Evolutionary conservation across 352 stramenopile genomes (phyloP).

Genomic region (Phytophthora brassicae): DNA sequence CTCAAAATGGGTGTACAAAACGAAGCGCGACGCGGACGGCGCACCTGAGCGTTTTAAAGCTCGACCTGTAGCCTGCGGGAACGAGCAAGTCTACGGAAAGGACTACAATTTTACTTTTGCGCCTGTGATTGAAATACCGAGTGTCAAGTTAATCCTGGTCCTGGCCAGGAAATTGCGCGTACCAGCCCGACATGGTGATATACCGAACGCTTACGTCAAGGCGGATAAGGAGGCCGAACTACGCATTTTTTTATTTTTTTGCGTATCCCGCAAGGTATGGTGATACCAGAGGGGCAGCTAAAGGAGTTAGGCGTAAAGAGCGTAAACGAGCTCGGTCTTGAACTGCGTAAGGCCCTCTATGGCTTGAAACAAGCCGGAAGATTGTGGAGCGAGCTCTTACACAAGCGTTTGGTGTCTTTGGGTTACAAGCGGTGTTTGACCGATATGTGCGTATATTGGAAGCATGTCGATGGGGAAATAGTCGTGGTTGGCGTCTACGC

Average conservation of each 20-base stretch:
- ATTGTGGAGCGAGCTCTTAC: neutral
- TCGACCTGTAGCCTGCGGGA: too few species aligned
- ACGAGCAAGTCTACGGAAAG: slow-evolving; percentile 17
- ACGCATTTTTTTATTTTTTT: slow-evolving; percentile 33
- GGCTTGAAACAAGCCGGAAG: neutral
- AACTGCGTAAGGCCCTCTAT: neutral
- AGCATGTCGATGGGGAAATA: neutral
- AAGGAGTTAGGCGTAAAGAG: neutral
- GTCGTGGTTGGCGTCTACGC: neutral
- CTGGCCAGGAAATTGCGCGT: slow-evolving; percentile 11
- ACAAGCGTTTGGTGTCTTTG: neutral
- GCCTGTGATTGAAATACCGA: slow-evolving; percentile 28
- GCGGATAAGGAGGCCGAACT: slow-evolving; percentile 14
- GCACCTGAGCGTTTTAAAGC: slow-evolving; percentile 9
- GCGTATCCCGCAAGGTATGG: slow-evolving; percentile 21
- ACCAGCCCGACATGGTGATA: slow-evolving; percentile 19
- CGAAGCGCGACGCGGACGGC: neutral
- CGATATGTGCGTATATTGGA: neutral
- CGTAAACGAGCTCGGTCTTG: neutral
- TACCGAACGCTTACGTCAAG: slow-evolving; percentile 34
- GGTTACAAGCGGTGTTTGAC: neutral
- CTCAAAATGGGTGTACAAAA: slow-evolving; percentile 30
- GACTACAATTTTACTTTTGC: slow-evolving; percentile 24
- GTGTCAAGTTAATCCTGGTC: slow-evolving; percentile 19
- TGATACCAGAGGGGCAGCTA: neutral